Evolutionary conservation across 2,329 filamentous ascomycete genomes (phyloP).

Genomic region (Nannizzia gypsea): DNA sequence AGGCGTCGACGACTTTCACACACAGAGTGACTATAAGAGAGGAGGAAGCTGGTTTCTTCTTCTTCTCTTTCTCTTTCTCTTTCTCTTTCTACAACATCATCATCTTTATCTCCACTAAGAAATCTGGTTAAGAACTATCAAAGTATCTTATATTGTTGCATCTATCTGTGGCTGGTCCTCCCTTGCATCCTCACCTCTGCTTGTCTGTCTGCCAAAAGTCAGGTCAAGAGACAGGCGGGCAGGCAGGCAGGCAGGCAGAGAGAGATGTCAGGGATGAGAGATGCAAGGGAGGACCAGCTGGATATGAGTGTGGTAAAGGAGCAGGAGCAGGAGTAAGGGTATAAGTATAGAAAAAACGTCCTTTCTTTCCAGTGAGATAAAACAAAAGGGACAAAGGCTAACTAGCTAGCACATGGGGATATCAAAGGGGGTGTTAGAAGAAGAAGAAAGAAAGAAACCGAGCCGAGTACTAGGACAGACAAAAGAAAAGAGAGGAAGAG

Average conservation of each 20-base stretch:
- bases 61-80: not conserved
- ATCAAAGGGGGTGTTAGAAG: not conserved
- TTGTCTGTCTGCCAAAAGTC: not conserved
- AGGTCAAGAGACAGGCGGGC: no score
- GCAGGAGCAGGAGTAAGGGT: not conserved
- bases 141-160: not conserved
- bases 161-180: not conserved
- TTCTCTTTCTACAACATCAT: not conserved
- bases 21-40: not conserved
- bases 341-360: not conserved
- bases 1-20: not conserved
- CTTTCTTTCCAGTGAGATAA: not conserved
- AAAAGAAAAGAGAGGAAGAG: not conserved
- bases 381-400: not conserved
- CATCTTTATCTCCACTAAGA: not conserved
- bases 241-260: no score
- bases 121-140: not conserved
- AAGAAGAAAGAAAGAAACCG: not conserved
- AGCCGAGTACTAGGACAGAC: not conserved
- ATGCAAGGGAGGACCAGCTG: not conserved
- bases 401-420: not conserved
- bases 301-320: not conserved
- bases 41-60: not conserved
- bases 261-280: not conserved
- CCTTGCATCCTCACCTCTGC: not conserved